Evolutionary conservation across 495 filamentous ascomycete species (phyloP), one percentile per base, ranked within the genome.

Genomic region (Daldinia childiae): DNA sequence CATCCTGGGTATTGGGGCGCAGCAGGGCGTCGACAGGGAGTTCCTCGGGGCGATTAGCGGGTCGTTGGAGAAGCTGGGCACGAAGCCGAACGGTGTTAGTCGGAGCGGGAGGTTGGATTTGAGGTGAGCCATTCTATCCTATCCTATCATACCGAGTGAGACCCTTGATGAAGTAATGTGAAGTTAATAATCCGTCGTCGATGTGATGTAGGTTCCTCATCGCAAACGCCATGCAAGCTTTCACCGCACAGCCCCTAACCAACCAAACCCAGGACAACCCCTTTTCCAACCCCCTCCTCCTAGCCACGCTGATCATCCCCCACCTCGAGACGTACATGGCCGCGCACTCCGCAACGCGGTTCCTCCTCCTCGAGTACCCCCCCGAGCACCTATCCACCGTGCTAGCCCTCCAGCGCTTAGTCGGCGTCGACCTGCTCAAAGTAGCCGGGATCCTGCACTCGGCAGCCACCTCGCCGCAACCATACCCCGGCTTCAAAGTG

Each of bases 141-240:
- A n/a, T n/a, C n/a, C n/a, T n/a, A 27, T 15, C 26, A 32, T 4
- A 30, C 24, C 12, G 12, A 9, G 8, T 19, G 12, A 9, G 8
- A 1, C 3, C 27, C 8, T n/a, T 19, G 0, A 7, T 4, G n/a
- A 45, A n/a, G n/a, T n/a, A n/a, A 6, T 1, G 29, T 17, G n/a
- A 24, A 60, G 24, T 68, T 73, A 64, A 69, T 38, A 6, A n/a
- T n/a, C n/a, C 26, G 14, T 19, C 3, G 6, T 52, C 27, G 14
- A n/a, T 3, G 7, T 43, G 14, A n/a, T 3, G 7, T 43, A 85
- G 83, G 57, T 81, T 77, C 38, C 78, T 85, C 34, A 82, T 84
- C 52, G 82, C 81, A n/a, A 83, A 73, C 54, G 79, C 80, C 29
- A 85, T 85, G 82, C 82, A 85, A 65, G 74, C 77, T 2, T 84